Evolutionary conservation across 176 grass and related monocot species (phyloP).

Genomic region (Aegilops longissima): DNA sequence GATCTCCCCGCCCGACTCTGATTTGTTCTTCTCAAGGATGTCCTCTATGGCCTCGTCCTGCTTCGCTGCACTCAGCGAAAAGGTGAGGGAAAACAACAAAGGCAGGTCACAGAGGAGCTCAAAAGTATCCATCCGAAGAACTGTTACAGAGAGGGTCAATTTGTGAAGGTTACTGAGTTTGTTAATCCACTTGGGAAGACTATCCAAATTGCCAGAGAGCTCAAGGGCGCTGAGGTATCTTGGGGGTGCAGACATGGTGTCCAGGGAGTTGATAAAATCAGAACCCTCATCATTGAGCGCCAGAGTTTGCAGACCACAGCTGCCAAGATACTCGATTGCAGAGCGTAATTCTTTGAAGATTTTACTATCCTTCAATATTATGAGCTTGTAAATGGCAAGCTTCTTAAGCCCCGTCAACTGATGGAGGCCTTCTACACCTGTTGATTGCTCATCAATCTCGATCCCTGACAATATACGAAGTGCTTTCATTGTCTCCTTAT

Average conservation of each 20-base stretch:
- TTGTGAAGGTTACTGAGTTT: background rate
- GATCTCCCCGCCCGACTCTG: background rate
- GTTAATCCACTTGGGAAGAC: background rate
- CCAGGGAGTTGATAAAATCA: constrained; percentile 1
- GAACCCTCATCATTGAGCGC: background rate
- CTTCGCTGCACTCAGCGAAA: background rate
- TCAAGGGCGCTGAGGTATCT: background rate
- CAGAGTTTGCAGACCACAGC: background rate
- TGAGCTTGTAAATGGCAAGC: background rate
- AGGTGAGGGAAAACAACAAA: background rate
- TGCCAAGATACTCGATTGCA: background rate
- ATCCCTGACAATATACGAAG: background rate
- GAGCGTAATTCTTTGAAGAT: background rate
- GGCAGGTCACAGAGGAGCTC: background rate
- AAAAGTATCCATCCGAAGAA: background rate
- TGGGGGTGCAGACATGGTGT: background rate
- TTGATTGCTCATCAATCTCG: background rate
- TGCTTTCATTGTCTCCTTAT: background rate
- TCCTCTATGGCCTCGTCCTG: background rate
- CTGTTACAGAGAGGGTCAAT: background rate
- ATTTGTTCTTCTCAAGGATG: background rate
- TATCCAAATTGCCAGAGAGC: background rate
- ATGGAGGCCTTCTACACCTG: background rate
- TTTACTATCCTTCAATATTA: background rate
- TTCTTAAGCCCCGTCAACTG: background rate